These are phyloP conservation scores for Spathaspora sp. DNA, from an alignment of 805 yeast genomes.

Conservation along the genomic window DNA sequence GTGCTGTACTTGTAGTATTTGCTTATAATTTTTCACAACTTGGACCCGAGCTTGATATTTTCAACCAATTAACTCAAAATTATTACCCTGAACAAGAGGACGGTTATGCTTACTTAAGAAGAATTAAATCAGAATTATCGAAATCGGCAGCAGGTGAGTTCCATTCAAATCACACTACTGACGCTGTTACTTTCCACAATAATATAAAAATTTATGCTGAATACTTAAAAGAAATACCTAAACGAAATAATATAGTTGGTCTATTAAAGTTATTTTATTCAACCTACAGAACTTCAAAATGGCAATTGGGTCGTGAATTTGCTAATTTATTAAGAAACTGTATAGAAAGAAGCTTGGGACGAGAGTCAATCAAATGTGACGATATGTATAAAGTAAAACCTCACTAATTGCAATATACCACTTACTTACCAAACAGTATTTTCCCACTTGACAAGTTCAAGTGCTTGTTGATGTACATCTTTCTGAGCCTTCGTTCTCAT, in stretches of 20 bases:
- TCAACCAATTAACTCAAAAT: slow-evolving; percentile 15
- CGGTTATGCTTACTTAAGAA: slow-evolving; percentile 47
- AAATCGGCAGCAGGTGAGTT: slow-evolving; percentile 21
- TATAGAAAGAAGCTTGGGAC: slow-evolving; percentile 51
- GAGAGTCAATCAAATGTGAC: slow-evolving; percentile 41
- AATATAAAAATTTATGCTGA: slow-evolving; percentile 39
- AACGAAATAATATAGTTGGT: slow-evolving; percentile 53
- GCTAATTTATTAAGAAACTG: slow-evolving; percentile 52
- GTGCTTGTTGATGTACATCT: slow-evolving; percentile 55
- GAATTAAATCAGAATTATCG: slow-evolving; percentile 44
- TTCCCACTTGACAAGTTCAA: slow-evolving; percentile 66
- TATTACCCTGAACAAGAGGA: slow-evolving; percentile 38
- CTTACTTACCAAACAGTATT: slow-evolving; percentile 47
- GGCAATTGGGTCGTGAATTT: slow-evolving; percentile 58
- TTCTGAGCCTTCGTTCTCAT: slow-evolving; percentile 89
- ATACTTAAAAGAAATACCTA: slow-evolving; percentile 33
- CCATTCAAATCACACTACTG: slow-evolving; percentile 16
- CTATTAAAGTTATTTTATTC: slow-evolving; percentile 44
- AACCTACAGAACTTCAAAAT: slow-evolving; percentile 34
- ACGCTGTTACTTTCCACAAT: slow-evolving; percentile 24
- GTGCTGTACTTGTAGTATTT: slow-evolving; percentile 47
- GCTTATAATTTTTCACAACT: slow-evolving; percentile 44
- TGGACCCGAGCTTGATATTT: slow-evolving; percentile 43
- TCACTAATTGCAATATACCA: neutral
- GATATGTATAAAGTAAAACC: slow-evolving; percentile 40